Conservation (phyloP, 2,329 filamentous ascomycete species). For the Colletotrichum salicis region DNA sequence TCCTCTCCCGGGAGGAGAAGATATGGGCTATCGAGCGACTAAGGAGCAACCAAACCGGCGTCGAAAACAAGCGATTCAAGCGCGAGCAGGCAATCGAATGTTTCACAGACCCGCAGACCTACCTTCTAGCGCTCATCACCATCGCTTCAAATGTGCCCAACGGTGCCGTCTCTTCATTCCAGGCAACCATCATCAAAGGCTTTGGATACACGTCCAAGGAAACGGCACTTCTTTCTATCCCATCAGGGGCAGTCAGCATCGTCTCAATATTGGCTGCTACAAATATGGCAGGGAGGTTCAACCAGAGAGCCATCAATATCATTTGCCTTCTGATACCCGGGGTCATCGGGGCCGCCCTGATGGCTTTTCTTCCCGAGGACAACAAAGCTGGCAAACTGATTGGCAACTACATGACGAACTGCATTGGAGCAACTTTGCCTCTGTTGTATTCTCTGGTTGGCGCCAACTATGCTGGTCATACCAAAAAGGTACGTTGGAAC, state of each 20-base stretch:
- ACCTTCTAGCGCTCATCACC: slow-evolving; percentile 69
- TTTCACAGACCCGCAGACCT: slow-evolving; percentile 60
- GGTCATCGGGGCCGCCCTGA: slow-evolving; percentile 63
- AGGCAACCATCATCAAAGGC: slow-evolving; percentile 71
- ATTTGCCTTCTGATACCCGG: slow-evolving; percentile 21
- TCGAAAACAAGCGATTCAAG: slow-evolving; percentile 78
- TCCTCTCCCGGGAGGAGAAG: slow-evolving; percentile 72
- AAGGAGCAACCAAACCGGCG: slow-evolving; percentile 78
- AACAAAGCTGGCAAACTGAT: slow-evolving; percentile 60
- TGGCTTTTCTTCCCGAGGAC: slow-evolving; percentile 65
- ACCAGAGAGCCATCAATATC: slow-evolving; percentile 61
- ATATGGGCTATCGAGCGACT: slow-evolving; percentile 78
- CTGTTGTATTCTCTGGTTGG: slow-evolving; percentile 76
- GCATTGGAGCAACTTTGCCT: slow-evolving; percentile 73
- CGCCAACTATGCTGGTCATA: slow-evolving; percentile 74
- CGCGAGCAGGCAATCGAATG: slow-evolving; percentile 70
- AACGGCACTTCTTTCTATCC: slow-evolving; percentile 73
- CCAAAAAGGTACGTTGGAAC: slow-evolving; percentile 60
- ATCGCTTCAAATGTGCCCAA: slow-evolving; percentile 72
- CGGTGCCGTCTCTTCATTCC: slow-evolving; percentile 72
- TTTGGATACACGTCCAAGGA: slow-evolving; percentile 69
- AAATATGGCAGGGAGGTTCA: slow-evolving; percentile 65
- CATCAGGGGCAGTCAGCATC: slow-evolving; percentile 71
- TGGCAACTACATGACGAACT: slow-evolving; percentile 74
- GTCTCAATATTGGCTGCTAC: slow-evolving; percentile 68